Conservation (phyloP, 1,284 basidiomycete species). For the Phellinidium pouzarii region DNA sequence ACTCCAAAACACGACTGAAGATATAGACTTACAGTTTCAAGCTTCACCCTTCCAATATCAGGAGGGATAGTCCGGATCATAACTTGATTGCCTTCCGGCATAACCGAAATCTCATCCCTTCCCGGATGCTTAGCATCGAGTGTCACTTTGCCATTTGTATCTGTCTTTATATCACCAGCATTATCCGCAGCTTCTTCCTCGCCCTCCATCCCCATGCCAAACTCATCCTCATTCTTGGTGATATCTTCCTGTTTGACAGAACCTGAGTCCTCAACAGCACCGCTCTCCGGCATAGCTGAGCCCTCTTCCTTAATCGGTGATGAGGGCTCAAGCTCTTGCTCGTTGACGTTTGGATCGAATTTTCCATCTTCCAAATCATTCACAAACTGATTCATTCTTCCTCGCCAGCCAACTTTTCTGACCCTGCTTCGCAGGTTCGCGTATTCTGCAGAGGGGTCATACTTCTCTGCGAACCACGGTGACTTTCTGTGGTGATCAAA, state of each 20-base stretch:
- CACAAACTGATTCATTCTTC: slow-evolving; percentile 64
- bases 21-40: slow-evolving; percentile 67
- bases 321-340: slow-evolving; percentile 42
- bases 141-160: slow-evolving; percentile 50
- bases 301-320: slow-evolving; percentile 30
- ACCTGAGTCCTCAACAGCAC: slow-evolving; percentile 19
- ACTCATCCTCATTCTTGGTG: slow-evolving; percentile 42
- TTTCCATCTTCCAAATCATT: slow-evolving; percentile 76
- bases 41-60: slow-evolving; percentile 77
- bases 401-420: slow-evolving; percentile 76
- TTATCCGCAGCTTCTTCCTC: slow-evolving; percentile 65
- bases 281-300: slow-evolving; percentile 27
- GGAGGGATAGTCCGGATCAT: slow-evolving; percentile 93
- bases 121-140: slow-evolving; percentile 45
- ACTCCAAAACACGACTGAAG: neutral
- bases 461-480: slow-evolving; percentile 93
- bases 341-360: slow-evolving; percentile 68
- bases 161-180: slow-evolving; percentile 41
- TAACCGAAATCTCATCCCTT: slow-evolving; percentile 71
- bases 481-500: slow-evolving; percentile 88
- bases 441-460: slow-evolving; percentile 69
- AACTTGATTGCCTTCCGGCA: slow-evolving; percentile 79
- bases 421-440: slow-evolving; percentile 66
- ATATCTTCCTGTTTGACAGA: slow-evolving; percentile 22
- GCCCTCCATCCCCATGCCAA: slow-evolving; percentile 58